Conservation (phyloP, 2,329 filamentous ascomycete genomes). For the Botryosphaeria dothidea region DNA sequence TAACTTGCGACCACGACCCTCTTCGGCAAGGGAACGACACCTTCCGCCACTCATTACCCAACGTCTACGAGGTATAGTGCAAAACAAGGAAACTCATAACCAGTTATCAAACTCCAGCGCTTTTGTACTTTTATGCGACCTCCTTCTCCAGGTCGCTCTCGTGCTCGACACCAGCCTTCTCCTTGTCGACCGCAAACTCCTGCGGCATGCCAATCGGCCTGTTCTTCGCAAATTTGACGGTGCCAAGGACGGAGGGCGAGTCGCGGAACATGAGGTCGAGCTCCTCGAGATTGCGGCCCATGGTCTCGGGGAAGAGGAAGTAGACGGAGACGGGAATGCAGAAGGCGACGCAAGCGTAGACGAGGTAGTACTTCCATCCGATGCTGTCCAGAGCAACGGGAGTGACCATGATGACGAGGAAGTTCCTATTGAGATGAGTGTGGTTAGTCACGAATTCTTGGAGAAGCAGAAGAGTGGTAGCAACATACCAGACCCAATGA, state of each 20-base stretch:
- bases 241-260: constrained; percentile 33
- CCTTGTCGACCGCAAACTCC: constrained; percentile 8
- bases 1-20: neutral
- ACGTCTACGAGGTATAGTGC: neutral
- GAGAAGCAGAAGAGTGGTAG: neutral
- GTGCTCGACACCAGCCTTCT: constrained; percentile 11
- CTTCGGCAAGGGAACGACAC: neutral
- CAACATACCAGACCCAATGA: constrained; percentile 51
- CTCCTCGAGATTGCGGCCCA: constrained; percentile 52
- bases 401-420: constrained; percentile 48
- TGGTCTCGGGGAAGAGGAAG: constrained; percentile 52
- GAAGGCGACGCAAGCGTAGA: constrained; percentile 50
- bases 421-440: constrained; percentile 34
- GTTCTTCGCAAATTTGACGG: constrained; percentile 25
- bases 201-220: constrained; percentile 9
- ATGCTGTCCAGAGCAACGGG: constrained; percentile 53
- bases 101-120: neutral
- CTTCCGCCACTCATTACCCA: neutral
- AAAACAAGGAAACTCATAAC: neutral
- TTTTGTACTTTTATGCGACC: neutral
- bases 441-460: constrained; percentile 29
- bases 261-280: constrained; percentile 43
- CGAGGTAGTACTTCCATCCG: constrained; percentile 54
- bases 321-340: constrained; percentile 49
- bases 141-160: constrained; percentile 8